A percentile compares a stretch with the other conserved stretches of the same genome.
Conservation (phyloP, 2,329 filamentous ascomycete species). For the Microdochium bolleyi region DNA sequence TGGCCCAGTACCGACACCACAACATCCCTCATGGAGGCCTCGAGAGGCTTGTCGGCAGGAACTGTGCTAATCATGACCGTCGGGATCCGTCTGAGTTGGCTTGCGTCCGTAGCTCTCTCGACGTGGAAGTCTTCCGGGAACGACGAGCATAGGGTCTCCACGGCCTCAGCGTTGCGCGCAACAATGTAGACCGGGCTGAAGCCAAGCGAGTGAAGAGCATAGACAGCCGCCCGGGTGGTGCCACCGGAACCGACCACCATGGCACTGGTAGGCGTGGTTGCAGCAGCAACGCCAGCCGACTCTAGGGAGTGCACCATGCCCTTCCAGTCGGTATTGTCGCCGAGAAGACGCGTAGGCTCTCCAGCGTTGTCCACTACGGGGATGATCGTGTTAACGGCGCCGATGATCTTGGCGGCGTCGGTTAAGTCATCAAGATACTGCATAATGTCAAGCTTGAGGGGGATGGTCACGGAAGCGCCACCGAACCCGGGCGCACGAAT, state of each 20-base stretch:
- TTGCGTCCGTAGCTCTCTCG: constrained; percentile 40
- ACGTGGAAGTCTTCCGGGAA: constrained; percentile 72
- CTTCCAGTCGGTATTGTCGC: constrained; percentile 93
- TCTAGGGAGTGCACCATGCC: constrained; percentile 80
- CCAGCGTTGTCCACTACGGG: constrained; percentile 36
- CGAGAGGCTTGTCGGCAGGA: constrained; percentile 79
- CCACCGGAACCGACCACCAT: constrained; percentile 88
- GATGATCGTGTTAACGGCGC: constrained; percentile 91
- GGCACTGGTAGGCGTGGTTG: constrained; percentile 39
- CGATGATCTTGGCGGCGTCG: constrained; percentile 71
- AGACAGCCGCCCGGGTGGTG: constrained; percentile 86
- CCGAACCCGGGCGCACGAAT: constrained; percentile 73
- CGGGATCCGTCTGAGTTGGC: constrained; percentile 43
- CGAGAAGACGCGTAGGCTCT: constrained; percentile 52
- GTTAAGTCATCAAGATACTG: constrained; percentile 72
- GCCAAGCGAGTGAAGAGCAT: constrained; percentile 74
- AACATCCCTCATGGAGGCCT: constrained; percentile 58
- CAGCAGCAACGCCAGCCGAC: constrained; percentile 51
- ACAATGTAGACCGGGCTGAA: constrained; percentile 83
- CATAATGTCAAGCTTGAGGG: constrained; percentile 85
- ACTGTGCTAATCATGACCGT: constrained; percentile 82
- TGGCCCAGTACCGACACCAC: constrained; percentile 46
- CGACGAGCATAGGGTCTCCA: constrained; percentile 56
- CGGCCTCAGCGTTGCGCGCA: constrained; percentile 65
- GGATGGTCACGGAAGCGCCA: constrained; percentile 92